Percentiles rank a stretch among this genome's conserved stretches.
phyloP scores from a whole-genome alignment of 805 yeast genomes.

The Suhomyces sp. region DNA sequence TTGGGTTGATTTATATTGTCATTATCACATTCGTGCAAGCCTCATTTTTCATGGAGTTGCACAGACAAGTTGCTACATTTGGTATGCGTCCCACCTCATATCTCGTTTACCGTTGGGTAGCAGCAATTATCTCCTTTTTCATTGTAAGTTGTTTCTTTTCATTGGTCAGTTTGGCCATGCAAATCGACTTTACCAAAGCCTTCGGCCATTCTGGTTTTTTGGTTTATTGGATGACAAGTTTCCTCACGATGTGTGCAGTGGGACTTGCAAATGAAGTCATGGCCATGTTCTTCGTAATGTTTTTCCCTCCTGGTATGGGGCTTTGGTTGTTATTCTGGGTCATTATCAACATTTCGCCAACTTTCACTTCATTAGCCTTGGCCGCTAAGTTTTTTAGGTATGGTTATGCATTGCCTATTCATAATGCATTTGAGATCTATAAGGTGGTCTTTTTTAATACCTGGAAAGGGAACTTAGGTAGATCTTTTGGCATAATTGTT shows the following conservation, averaged over 20 bases:
- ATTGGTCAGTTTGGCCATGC: constrained; percentile 65
- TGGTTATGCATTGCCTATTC: constrained; percentile 38
- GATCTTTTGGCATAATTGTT: constrained; percentile 22
- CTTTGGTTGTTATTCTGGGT: constrained; percentile 39
- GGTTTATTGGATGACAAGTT: constrained; percentile 69
- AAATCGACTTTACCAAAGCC: constrained; percentile 53
- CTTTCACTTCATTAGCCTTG: constrained; percentile 33
- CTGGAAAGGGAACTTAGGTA: constrained; percentile 30
- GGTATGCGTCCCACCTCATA: constrained; percentile 44
- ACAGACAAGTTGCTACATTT: constrained; percentile 45
- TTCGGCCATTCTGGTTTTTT: constrained; percentile 72
- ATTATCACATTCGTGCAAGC: constrained; percentile 72
- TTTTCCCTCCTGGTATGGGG: constrained; percentile 63
- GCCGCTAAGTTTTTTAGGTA: constrained; percentile 32
- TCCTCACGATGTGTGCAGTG: constrained; percentile 68
- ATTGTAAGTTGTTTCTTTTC: constrained; percentile 57
- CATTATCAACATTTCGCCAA: constrained; percentile 29
- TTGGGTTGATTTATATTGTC: constrained; percentile 70
- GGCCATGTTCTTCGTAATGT: constrained; percentile 48
- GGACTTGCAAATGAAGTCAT: constrained; percentile 73
- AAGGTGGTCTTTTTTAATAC: constrained; percentile 34
- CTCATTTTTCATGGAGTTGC: constrained; percentile 55
- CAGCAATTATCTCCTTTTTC: constrained; percentile 53
- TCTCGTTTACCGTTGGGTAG: constrained; percentile 49
- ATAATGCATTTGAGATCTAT: constrained; percentile 27